Evolutionary conservation across 2,329 filamentous ascomycete genomes (phyloP), one percentile per base, ranked within the genome.

Genomic region (Sporothrix schenckii): DNA sequence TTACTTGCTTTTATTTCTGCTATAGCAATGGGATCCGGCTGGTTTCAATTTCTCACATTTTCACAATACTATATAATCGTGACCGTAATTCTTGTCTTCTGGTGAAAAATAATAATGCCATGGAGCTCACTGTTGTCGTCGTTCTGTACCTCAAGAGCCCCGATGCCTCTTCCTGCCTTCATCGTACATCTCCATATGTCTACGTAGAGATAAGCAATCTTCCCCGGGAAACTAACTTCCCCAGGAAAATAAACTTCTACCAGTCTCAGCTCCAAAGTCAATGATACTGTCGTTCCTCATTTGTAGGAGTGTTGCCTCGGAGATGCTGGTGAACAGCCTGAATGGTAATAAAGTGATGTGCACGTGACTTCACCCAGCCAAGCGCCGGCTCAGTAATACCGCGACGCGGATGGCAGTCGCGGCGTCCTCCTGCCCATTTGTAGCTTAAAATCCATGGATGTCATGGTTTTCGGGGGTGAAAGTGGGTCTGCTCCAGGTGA

Each of bases 391-490:
- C 39, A 41, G 21, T 34, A 61, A 56, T 44, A 47, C 39, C 58
- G 58, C 58, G 39, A 63, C 56, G 21, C 16, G 56, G 21, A 60
- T 30, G 19, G 39, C 56, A 61, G 34, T 4, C 11, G n/a, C 56
- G 39, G 56, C 34, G 24, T 50, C 24, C 41, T 65, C 44, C 61
- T 30, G 44, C 61, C 61, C 61, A 65, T 34, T 50, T 58, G 50
- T 63, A 63, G 41, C 60, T 63, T 49, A 63, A 63, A 63, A 63
- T 49, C 14, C 21, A 63, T n/a, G 30, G 41, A 30, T 24, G 47
- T 27, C 27, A 14, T 14, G 58, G 58, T 41, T 63, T 63, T 63
- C 13, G 60, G 58, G 41, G 16, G 16, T 30, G 16, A 11, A 3
- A 65, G 61, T 65, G 61, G 61, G 61, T 27, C 58, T n/a, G 21